Conservation (phyloP, 306 rosid genomes). For the Malus fusca region DNA sequence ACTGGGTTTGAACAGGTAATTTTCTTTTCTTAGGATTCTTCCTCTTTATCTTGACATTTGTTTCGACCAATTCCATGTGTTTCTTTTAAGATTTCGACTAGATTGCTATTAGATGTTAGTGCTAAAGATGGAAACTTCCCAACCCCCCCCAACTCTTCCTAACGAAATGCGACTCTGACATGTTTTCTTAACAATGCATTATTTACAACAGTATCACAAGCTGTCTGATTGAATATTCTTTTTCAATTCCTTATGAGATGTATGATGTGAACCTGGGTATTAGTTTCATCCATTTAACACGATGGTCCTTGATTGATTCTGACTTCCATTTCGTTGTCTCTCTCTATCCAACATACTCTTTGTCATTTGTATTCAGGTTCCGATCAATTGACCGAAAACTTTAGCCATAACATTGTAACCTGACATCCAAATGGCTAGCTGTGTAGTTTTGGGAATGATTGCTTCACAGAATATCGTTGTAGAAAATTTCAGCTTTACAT, state of each 20-base stretch:
- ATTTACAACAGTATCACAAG: background rate
- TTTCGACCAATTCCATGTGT: background rate
- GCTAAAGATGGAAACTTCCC: background rate
- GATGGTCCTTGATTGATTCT: background rate
- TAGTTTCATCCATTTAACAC: background rate
- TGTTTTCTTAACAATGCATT: background rate
- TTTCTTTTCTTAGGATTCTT: background rate
- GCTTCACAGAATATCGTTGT: background rate
- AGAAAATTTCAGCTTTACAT: background rate
- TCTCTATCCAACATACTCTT: background rate
- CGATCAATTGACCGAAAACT: background rate
- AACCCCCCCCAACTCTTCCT: background rate
- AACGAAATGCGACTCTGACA: background rate
- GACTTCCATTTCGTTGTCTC: background rate
- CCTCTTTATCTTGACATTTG: background rate
- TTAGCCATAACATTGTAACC: background rate
- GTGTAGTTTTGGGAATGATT: background rate
- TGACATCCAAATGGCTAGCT: background rate
- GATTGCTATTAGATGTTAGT: background rate
- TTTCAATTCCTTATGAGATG: background rate
- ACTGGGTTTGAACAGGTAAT: conserved; percentile 74
- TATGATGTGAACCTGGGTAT: background rate
- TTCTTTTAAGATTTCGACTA: background rate
- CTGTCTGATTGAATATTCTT: background rate
- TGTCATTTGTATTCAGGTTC: background rate